These are phyloP conservation scores for Verticillium nonalfalfae DNA, from an alignment of 2,329 filamentous ascomycete genomes.

Conservation along the genomic window DNA sequence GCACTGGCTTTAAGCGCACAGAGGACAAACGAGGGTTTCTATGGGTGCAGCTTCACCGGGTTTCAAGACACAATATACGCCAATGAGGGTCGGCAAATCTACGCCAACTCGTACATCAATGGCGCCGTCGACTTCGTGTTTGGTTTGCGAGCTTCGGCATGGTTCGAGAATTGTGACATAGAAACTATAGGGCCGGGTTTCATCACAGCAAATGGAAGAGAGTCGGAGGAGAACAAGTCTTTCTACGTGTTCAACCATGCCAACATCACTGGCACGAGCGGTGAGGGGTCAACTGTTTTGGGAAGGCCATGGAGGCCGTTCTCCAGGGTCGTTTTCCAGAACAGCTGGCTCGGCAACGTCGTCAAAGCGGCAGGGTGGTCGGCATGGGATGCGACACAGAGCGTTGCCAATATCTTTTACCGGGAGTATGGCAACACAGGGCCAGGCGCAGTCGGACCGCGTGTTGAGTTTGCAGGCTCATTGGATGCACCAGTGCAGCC, in stretches of 20 bases:
- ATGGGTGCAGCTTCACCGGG: constrained; percentile 44
- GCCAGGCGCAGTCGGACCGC: constrained; percentile 26
- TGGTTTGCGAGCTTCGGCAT: constrained; percentile 43
- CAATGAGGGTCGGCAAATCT: constrained; percentile 46
- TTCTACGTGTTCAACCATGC: constrained; percentile 40
- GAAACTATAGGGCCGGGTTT: constrained; percentile 37
- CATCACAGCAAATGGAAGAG: constrained; percentile 38
- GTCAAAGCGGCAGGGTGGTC: constrained; percentile 46
- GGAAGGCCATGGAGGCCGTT: constrained; percentile 47
- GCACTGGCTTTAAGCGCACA: constrained; percentile 45
- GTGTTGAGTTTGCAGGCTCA: constrained; percentile 4
- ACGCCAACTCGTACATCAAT: constrained; percentile 45
- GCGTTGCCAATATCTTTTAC: constrained; percentile 40
- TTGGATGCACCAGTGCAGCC: constrained; percentile 1
- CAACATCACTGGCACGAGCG: constrained; percentile 22
- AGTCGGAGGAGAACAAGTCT: constrained; percentile 34
- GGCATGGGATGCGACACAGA: constrained; percentile 30
- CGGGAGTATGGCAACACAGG: constrained; percentile 48
- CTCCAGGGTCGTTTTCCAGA: constrained; percentile 43
- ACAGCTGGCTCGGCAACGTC: constrained; percentile 35
- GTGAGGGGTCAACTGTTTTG: constrained; percentile 35
- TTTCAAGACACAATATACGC: constrained; percentile 51
- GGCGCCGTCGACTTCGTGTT: constrained; percentile 57
- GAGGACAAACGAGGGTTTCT: constrained; percentile 29
- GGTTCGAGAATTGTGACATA: constrained; percentile 48